Evolutionary conservation across 306 rosid genomes (phyloP).

Genomic region (Pueraria montana): DNA sequence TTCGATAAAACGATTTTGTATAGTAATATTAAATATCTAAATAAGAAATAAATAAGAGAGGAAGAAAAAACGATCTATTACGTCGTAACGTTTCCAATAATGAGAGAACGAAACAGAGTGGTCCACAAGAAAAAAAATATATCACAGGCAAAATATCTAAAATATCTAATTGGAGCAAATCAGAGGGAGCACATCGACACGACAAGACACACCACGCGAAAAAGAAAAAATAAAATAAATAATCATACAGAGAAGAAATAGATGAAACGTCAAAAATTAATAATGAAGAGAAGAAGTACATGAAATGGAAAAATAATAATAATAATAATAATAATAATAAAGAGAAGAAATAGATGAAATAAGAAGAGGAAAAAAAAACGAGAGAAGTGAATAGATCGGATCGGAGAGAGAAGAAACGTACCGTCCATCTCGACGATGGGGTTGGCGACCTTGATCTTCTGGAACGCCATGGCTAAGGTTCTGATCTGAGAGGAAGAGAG

Average conservation of each 20-base stretch:
- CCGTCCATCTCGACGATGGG: slow-evolving; percentile 99
- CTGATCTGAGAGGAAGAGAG: slow-evolving; percentile 36
- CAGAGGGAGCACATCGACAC: slow-evolving; percentile 1
- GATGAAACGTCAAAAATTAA: background rate
- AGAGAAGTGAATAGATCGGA: slow-evolving; percentile 5
- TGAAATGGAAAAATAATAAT: no score
- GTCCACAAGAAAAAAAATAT: slow-evolving; percentile 40
- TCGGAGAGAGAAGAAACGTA: slow-evolving; percentile 44
- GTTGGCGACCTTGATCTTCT: slow-evolving; percentile 91
- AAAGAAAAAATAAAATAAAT: background rate
- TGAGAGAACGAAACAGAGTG: slow-evolving; percentile 23
- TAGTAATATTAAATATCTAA: background rate
- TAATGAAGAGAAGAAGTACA: background rate
- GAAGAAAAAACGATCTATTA: slow-evolving; percentile 10
- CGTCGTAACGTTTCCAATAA: slow-evolving; percentile 9
- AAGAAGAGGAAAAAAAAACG: background rate
- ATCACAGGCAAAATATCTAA: background rate
- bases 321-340: background rate
- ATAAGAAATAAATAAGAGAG: background rate
- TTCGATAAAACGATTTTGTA: background rate
- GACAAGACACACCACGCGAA: slow-evolving; percentile 26
- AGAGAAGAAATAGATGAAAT: background rate
- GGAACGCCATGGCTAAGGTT: slow-evolving; percentile 64
- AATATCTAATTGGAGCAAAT: slow-evolving; percentile 5
- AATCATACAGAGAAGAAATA: background rate